A percentile compares a stretch with the other conserved stretches of the same genome.
These are phyloP conservation scores for Clonostachys rhizophaga DNA, from an alignment of 2,329 filamentous ascomycete genomes.

Conservation along the genomic window DNA sequence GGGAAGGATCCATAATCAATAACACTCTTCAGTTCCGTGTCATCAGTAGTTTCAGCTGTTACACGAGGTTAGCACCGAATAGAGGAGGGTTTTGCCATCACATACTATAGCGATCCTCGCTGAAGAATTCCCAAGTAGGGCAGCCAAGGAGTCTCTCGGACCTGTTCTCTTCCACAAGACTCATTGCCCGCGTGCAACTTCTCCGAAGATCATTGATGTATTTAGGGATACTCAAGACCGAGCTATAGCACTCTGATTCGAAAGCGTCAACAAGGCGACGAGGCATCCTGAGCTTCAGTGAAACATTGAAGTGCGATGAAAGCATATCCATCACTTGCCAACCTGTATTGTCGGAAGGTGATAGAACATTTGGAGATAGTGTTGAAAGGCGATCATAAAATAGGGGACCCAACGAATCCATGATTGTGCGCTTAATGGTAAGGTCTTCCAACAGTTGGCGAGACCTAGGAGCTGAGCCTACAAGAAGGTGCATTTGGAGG, in stretches of 20 bases:
- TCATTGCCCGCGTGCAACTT: slow-evolving; percentile 48
- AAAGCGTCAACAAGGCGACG: slow-evolving; percentile 39
- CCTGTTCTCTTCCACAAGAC: slow-evolving; percentile 44
- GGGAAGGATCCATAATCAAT: slow-evolving; percentile 51
- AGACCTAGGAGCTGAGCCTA: slow-evolving; percentile 43
- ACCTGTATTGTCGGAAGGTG: slow-evolving; percentile 20
- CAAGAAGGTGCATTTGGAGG: slow-evolving; percentile 42
- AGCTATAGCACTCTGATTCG: slow-evolving; percentile 42
- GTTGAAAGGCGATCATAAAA: slow-evolving; percentile 52
- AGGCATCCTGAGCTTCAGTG: slow-evolving; percentile 40
- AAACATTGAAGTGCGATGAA: slow-evolving; percentile 37
- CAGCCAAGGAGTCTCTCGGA: slow-evolving; percentile 36
- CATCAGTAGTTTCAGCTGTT: slow-evolving; percentile 34
- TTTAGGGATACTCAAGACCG: slow-evolving; percentile 39
- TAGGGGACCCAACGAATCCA: slow-evolving; percentile 49
- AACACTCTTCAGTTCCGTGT: slow-evolving; percentile 30
- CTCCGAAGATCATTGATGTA: slow-evolving; percentile 36
- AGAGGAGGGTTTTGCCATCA: slow-evolving; percentile 8
- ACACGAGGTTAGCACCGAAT: neutral
- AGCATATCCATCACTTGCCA: slow-evolving; percentile 34
- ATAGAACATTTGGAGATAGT: slow-evolving; percentile 35
- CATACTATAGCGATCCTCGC: slow-evolving; percentile 42
- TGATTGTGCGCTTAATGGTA: slow-evolving; percentile 51
- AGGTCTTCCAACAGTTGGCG: slow-evolving; percentile 43
- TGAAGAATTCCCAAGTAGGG: slow-evolving; percentile 31